Percentiles rank a stretch among this genome's conserved stretches.
Evolutionary conservation across 2,329 filamentous ascomycete genomes (phyloP).

Genomic region (Trichoderma brevicompactum): DNA sequence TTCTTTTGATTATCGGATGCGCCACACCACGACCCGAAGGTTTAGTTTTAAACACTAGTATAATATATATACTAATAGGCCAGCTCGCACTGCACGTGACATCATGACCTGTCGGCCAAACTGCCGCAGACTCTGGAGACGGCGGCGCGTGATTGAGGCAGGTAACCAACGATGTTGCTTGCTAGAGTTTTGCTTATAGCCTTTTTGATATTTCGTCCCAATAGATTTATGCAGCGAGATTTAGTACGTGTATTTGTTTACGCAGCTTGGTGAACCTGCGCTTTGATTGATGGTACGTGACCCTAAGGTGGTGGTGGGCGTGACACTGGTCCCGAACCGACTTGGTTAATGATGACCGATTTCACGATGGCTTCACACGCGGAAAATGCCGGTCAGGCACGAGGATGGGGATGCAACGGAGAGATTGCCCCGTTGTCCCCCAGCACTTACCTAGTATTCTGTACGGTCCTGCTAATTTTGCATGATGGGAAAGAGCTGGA

Average conservation of each 20-base stretch:
- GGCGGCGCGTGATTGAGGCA: slow-evolving; percentile 3
- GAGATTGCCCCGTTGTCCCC: not conserved
- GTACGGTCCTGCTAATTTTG: slow-evolving; percentile 3
- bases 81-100: not conserved
- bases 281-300: slow-evolving; percentile 1
- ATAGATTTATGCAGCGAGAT: not conserved
- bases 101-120: slow-evolving; percentile 7
- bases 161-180: slow-evolving; percentile 5
- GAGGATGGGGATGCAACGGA: not conserved
- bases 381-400: not conserved
- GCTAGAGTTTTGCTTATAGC: slow-evolving; percentile 1
- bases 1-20: not conserved
- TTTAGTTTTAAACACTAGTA: not conserved
- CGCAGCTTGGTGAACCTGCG: slow-evolving; percentile 7
- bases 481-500: slow-evolving; percentile 12
- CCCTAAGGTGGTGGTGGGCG: not conserved
- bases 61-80: slow-evolving; percentile 10
- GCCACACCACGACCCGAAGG: not conserved
- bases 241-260: slow-evolving; percentile 3
- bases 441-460: slow-evolving; percentile 2
- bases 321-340: not conserved
- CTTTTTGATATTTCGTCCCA: slow-evolving; percentile 2
- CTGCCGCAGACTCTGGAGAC: slow-evolving; percentile 1
- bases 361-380: slow-evolving; percentile 1
- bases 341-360: not conserved